These are phyloP conservation scores for Pyricularia sp. DNA, from an alignment of 2,329 filamentous ascomycete genomes.

Conservation along the genomic window DNA sequence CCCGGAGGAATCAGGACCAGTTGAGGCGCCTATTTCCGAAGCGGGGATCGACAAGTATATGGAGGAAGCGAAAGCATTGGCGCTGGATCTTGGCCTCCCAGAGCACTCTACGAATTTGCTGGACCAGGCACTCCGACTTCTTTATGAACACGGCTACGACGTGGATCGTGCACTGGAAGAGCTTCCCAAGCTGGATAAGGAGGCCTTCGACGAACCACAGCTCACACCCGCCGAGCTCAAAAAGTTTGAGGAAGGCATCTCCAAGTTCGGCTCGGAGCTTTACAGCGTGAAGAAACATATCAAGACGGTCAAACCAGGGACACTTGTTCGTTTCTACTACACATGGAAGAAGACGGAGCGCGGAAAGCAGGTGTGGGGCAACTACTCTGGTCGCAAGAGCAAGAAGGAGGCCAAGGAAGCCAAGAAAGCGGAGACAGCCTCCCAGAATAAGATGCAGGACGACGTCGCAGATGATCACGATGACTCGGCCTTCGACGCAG, in stretches of 20 bases:
- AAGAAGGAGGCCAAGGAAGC: conserved; percentile 82
- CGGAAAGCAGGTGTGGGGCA: conserved; percentile 83
- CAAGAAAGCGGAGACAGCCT: conserved; percentile 60
- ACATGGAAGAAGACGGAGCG: conserved; percentile 93
- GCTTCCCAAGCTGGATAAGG: conserved; percentile 58
- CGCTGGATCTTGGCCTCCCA: conserved; percentile 59
- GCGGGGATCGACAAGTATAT: conserved; percentile 70
- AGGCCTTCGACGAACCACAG: conserved; percentile 76
- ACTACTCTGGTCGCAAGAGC: conserved; percentile 76
- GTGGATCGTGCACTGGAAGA: conserved; percentile 59
- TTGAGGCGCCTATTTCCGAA: conserved; percentile 35
- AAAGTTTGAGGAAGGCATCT: conserved; percentile 84
- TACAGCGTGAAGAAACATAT: conserved; percentile 76
- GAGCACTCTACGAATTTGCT: conserved; percentile 76
- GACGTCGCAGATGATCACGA: conserved; percentile 89
- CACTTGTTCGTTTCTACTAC: conserved; percentile 90
- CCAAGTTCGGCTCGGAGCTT: conserved; percentile 86
- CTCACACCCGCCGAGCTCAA: conserved; percentile 71
- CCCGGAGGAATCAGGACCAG: conserved; percentile 12
- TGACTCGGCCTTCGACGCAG: conserved; percentile 90
- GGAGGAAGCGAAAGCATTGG: conserved; percentile 54
- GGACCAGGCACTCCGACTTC: conserved; percentile 68
- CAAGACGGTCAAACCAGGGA: conserved; percentile 67
- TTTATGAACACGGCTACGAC: conserved; percentile 66
- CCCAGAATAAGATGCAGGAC: conserved; percentile 66